Percentiles rank a stretch among this genome's conserved stretches.
phyloP scores from a whole-genome alignment of 2,329 filamentous ascomycete genomes.

The Camptophora hylomeconis region DNA sequence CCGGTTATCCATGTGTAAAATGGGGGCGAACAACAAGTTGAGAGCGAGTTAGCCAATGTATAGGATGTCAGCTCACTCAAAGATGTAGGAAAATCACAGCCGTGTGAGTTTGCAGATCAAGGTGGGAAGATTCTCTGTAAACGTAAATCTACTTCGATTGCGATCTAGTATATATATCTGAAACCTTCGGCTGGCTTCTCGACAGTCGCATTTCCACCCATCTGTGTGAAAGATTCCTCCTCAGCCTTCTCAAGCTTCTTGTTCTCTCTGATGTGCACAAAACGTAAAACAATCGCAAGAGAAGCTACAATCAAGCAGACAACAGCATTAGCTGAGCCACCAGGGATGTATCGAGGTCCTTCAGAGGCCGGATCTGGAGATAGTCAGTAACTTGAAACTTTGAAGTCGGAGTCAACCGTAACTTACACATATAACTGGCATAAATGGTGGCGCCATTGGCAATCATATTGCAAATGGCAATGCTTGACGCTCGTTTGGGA shows the following conservation, averaged over 20 bases:
- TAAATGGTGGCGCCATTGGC: no score
- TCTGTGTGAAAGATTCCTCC: not conserved
- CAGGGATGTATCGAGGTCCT: not conserved
- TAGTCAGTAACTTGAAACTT: no score
- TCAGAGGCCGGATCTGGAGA: constrained; percentile 2
- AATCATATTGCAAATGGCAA: constrained; percentile 64
- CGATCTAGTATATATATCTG: constrained; percentile 2
- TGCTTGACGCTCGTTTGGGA: constrained; percentile 56
- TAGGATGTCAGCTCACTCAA: no score
- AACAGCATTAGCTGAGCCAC: not conserved
- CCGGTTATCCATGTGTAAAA: no score
- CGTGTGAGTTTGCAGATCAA: no score
- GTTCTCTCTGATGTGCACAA: not conserved
- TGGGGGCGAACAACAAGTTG: no score
- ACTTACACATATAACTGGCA: no score
- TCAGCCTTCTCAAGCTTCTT: constrained; percentile 3
- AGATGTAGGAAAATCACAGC: no score
- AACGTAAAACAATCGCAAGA: not conserved
- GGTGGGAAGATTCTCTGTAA: no score
- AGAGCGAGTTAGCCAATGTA: no score
- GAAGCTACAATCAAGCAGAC: not conserved
- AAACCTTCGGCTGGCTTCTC: not conserved
- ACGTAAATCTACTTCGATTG: no score
- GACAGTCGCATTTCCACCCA: not conserved
- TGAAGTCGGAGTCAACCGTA: no score